Evolutionary conservation across 768 basidiomycete genomes (phyloP).

Genomic region (Arthromyces matolae): DNA sequence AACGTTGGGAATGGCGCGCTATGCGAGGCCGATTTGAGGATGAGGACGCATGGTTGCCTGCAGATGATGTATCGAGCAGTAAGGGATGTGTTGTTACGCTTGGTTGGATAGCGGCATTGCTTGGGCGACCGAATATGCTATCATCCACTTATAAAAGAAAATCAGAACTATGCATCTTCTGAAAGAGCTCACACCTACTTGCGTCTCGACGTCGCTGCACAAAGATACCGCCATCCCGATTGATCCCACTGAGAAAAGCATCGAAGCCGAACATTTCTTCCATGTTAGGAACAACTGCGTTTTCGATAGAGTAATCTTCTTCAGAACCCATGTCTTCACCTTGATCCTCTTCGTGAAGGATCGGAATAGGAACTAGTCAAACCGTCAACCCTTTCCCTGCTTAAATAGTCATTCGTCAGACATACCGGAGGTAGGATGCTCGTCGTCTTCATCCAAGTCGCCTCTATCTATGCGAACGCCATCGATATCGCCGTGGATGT

Average conservation of each 20-base stretch:
- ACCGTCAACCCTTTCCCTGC: constrained; percentile 4
- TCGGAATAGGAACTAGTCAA: constrained; percentile 44
- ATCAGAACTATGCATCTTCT: constrained; percentile 5
- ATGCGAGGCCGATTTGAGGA: constrained; percentile 42
- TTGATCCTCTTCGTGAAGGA: constrained; percentile 60
- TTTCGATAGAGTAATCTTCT: constrained; percentile 50
- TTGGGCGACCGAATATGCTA: constrained; percentile 60
- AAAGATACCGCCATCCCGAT: constrained; percentile 42
- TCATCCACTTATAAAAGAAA: constrained; percentile 40
- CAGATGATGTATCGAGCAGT: constrained; percentile 58
- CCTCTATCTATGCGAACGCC: constrained; percentile 43
- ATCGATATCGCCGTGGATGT: constrained; percentile 48
- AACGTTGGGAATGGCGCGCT: constrained; percentile 54
- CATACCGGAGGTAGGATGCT: constrained; percentile 45
- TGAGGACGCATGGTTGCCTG: constrained; percentile 42
- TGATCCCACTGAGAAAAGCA: constrained; percentile 42
- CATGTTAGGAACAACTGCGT: constrained; percentile 29
- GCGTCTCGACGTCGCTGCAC: constrained; percentile 53
- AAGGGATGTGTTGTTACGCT: constrained; percentile 82
- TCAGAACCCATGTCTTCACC: constrained; percentile 62
- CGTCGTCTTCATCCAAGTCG: constrained; percentile 59
- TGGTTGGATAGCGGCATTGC: constrained; percentile 51
- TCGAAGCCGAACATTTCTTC: constrained; percentile 58
- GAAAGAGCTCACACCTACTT: constrained; percentile 31
- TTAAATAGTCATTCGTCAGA: neutral